These are phyloP conservation scores for Davidsoniella australis DNA, from an alignment of 2,329 filamentous ascomycete species.

Conservation along the genomic window DNA sequence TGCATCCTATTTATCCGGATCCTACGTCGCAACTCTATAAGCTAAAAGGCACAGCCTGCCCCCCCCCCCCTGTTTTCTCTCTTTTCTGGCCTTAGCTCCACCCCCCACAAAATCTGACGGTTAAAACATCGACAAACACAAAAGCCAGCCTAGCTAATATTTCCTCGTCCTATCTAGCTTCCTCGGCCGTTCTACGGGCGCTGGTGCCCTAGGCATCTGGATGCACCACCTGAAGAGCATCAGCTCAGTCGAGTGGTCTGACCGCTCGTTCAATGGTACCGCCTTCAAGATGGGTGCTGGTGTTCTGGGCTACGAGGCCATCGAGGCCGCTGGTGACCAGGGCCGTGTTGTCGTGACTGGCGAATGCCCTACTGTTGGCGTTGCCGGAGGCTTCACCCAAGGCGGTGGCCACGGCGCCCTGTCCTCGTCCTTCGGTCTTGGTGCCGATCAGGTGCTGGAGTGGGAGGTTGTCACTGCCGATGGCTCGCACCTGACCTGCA, in stretches of 20 bases:
- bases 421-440: conserved; percentile 36
- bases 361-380: conserved; percentile 36
- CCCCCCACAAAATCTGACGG: too few relatives aligned
- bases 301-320: conserved; percentile 35
- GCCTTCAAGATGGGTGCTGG: conserved; percentile 39
- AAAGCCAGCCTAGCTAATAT: background rate
- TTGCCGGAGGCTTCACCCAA: conserved; percentile 42
- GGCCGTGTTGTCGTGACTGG: conserved; percentile 35
- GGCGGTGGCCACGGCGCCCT: conserved; percentile 42
- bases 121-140: too few relatives aligned
- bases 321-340: conserved; percentile 28
- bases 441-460: conserved; percentile 39
- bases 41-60: too few relatives aligned
- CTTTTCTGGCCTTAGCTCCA: too few relatives aligned
- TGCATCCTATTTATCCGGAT: too few relatives aligned
- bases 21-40: too few relatives aligned
- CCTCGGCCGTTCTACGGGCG: conserved; percentile 22
- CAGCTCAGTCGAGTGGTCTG: conserved; percentile 16
- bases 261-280: conserved; percentile 22
- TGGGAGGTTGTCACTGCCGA: conserved; percentile 37
- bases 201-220: conserved; percentile 23
- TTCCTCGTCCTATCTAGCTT: conserved; percentile 19
- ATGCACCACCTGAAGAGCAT: conserved; percentile 24
- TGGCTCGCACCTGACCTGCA: conserved; percentile 32
- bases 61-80: too few relatives aligned